phyloP scores from a whole-genome alignment of 306 rosid species.

The Cyclanthera cordifolia region DNA sequence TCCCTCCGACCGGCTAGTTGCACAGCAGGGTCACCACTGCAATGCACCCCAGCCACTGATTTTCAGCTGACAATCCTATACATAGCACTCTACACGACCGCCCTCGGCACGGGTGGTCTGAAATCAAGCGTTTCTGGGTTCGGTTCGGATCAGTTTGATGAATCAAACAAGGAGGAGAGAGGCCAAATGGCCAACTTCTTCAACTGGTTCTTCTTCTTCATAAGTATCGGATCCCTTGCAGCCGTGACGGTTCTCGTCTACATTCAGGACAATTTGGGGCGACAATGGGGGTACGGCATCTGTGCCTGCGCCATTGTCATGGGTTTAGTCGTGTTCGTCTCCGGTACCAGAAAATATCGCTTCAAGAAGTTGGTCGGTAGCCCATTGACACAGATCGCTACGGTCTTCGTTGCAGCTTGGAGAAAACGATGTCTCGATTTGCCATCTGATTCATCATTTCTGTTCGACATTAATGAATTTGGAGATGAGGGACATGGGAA shows the following conservation, averaged over 20 bases:
- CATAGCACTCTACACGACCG: constrained; percentile 57
- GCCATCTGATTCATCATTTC: constrained; percentile 36
- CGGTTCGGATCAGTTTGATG: constrained; percentile 86
- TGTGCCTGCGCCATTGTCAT: constrained; percentile 49
- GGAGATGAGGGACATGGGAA: constrained; percentile 24
- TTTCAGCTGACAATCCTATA: constrained; percentile 40
- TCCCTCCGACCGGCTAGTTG: constrained; percentile 77
- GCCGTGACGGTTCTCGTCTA: constrained; percentile 68
- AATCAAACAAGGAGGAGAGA: constrained; percentile 37
- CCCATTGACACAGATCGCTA: constrained; percentile 67
- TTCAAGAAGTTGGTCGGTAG: constrained; percentile 65
- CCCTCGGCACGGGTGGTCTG: constrained; percentile 78
- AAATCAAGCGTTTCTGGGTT: constrained; percentile 84
- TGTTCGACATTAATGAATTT: constrained; percentile 38
- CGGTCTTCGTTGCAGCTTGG: constrained; percentile 54
- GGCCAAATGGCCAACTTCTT: constrained; percentile 49
- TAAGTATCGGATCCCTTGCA: constrained; percentile 56
- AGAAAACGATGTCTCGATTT: constrained; percentile 38
- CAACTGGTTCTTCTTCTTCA: constrained; percentile 89
- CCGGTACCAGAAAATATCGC: constrained; percentile 58
- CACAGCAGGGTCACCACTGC: neutral
- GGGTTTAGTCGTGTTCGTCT: constrained; percentile 42
- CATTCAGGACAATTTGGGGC: constrained; percentile 58
- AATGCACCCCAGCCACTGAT: constrained; percentile 37
- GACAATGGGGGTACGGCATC: constrained; percentile 79